Evolutionary conservation across 495 filamentous ascomycete species (phyloP), one percentile per base, ranked within the genome.

Genomic region (Daldinia childiae): DNA sequence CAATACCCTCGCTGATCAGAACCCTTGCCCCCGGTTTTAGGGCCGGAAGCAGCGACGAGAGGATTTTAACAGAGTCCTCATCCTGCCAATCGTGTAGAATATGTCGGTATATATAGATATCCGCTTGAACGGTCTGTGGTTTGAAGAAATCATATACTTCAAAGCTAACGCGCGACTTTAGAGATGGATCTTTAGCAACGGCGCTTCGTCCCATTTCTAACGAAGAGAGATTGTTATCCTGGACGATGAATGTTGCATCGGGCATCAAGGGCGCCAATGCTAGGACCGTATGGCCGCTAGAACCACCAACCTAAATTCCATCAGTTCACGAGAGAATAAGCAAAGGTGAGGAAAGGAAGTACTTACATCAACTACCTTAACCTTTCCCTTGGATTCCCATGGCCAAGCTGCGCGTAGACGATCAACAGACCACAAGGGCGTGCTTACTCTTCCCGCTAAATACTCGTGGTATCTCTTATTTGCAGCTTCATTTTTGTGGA

Each of bases 11-110:
- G 65, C 73, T 76, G n/a, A 81, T 69, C 24, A 81, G 45, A 50
- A 79, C 64, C n/a, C 72, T 77, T 4, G 79, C 77, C 0, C 76
- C 73, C 3, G 64, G 62, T 14, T 69, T 78, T 66, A 85, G 62
- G 41, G 74, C 74, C 24, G 82, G 78, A 1, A 79, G 70, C 2
- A 82, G 55, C 2, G 66, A 69, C 30, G 75, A 68, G 2, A 85
- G 54, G 15, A 85, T 81, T 32, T 69, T 68, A 5, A 69, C 56
- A 14, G 73, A 74, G 43, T 82, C 66, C 2, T 64, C 55, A 64
- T 85, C 83, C 5, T 62, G 70, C 82, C 83, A 86, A 60, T 85
- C 76, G 55, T 85, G 83, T 29, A 83, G 69, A 30, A 82, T 80
- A 48, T 78, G 65, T 3, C 78, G 73, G 36, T 81, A 71, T 27